Conservation (phyloP, 805 yeast genomes). For the Schwanniomyces sp. region DNA sequence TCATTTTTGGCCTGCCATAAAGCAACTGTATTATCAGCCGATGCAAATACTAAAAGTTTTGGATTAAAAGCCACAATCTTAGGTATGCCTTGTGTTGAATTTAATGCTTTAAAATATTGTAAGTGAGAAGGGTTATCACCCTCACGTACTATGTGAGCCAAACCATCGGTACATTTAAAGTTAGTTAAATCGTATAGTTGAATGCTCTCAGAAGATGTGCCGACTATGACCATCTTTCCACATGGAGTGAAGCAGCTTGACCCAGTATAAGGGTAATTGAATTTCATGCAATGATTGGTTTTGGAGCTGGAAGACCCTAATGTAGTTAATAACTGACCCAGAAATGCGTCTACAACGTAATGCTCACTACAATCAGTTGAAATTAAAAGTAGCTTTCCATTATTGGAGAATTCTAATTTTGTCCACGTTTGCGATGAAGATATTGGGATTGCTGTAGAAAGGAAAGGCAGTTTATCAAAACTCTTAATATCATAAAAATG, state of each 20-base stretch:
- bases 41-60: conserved; percentile 55
- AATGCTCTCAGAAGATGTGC: conserved; percentile 24
- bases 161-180: conserved; percentile 22
- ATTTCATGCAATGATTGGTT: conserved; percentile 18
- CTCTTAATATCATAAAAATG: conserved; percentile 62
- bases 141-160: conserved; percentile 13
- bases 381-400: conserved; percentile 63
- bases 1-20: conserved; percentile 26
- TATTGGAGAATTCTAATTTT: conserved; percentile 76
- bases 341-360: conserved; percentile 67
- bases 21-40: conserved; percentile 53
- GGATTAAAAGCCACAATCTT: conserved; percentile 62
- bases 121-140: conserved; percentile 19
- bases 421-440: conserved; percentile 45
- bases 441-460: conserved; percentile 17
- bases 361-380: conserved; percentile 55
- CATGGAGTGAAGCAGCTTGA: conserved; percentile 39
- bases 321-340: conserved; percentile 49
- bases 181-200: conserved; percentile 28
- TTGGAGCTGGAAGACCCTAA: conserved; percentile 5
- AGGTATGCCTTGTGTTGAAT: conserved; percentile 37
- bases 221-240: conserved; percentile 38
- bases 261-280: conserved; percentile 33
- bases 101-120: conserved; percentile 21
- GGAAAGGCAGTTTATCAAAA: conserved; percentile 59